Percentiles rank a stretch among this genome's conserved stretches.
These are phyloP conservation scores for Adansonia madagascariensis DNA, from an alignment of 441 rosid genomes.

Conservation along the genomic window DNA sequence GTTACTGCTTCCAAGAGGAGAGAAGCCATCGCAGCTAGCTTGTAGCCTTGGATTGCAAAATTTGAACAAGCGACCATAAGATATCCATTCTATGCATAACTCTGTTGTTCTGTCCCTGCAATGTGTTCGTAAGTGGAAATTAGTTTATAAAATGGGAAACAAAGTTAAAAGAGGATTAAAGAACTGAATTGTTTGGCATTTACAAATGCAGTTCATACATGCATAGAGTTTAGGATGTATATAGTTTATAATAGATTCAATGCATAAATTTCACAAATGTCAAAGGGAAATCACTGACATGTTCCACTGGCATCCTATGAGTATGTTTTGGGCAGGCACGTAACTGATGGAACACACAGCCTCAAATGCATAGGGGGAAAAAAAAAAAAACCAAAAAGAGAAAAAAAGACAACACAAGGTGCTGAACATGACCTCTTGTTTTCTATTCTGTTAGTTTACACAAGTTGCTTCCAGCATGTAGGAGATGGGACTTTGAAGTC, in stretches of 20 bases:
- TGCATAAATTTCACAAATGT: neutral
- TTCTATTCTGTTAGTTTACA: neutral
- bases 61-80: conserved; percentile 86
- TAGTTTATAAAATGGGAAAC: conserved; percentile 1
- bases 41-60: conserved; percentile 68
- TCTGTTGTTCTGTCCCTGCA: conserved; percentile 79
- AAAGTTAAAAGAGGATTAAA: conserved; percentile 1
- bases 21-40: conserved; percentile 38
- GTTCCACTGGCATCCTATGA: conserved; percentile 9
- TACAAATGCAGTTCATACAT: neutral
- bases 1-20: conserved; percentile 29
- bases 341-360: neutral
- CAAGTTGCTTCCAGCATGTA: neutral
- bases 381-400: neutral
- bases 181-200: neutral
- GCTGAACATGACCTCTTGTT: neutral
- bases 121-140: conserved; percentile 27
- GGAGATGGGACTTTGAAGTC: neutral
- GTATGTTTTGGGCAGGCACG: neutral
- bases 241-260: neutral
- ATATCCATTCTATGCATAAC: conserved; percentile 89
- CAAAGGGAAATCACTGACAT: neutral
- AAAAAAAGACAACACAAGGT: neutral
- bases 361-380: neutral
- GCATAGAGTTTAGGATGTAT: neutral